phyloP scores from a whole-genome alignment of 306 rosid species.

The Cyamopsis tetragonoloba region DNA sequence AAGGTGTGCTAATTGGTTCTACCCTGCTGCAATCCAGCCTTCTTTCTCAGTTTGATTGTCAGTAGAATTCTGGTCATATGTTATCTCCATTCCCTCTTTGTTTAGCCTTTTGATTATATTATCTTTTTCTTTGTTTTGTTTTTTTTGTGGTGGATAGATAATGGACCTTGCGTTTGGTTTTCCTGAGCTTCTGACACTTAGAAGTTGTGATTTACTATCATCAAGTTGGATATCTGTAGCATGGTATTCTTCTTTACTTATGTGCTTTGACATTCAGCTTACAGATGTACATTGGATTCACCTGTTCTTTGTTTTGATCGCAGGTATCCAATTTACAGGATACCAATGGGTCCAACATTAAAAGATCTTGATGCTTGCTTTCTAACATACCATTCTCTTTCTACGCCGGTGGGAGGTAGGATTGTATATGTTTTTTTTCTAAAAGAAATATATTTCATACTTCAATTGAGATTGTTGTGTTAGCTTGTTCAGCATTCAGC shows the following conservation, averaged over 20 bases:
- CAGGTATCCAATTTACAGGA: conserved; percentile 96
- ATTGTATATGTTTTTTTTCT: not conserved
- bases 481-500: not conserved
- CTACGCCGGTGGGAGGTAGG: conserved; percentile 61
- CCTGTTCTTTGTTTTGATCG: conserved; percentile 20
- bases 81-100: not conserved
- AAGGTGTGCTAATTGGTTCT: conserved; percentile 49
- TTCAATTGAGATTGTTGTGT: conserved; percentile 12
- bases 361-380: conserved; percentile 92
- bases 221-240: conserved; percentile 95
- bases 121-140: no score
- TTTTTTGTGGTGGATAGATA: conserved; percentile 48
- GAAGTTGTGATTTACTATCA: conserved; percentile 74
- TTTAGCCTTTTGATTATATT: conserved; percentile 19
- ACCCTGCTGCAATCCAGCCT: not conserved
- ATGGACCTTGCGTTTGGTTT: conserved; percentile 59
- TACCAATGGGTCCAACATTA: conserved; percentile 91
- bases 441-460: not conserved
- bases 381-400: conserved; percentile 72
- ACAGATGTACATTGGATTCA: conserved; percentile 7
- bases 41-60: not conserved
- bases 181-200: conserved; percentile 63
- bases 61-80: not conserved
- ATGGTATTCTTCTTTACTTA: conserved; percentile 52
- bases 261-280: conserved; percentile 12